These are phyloP conservation scores for Hypericum perforatum DNA, from an alignment of 345 rosid species.

Conservation along the genomic window DNA sequence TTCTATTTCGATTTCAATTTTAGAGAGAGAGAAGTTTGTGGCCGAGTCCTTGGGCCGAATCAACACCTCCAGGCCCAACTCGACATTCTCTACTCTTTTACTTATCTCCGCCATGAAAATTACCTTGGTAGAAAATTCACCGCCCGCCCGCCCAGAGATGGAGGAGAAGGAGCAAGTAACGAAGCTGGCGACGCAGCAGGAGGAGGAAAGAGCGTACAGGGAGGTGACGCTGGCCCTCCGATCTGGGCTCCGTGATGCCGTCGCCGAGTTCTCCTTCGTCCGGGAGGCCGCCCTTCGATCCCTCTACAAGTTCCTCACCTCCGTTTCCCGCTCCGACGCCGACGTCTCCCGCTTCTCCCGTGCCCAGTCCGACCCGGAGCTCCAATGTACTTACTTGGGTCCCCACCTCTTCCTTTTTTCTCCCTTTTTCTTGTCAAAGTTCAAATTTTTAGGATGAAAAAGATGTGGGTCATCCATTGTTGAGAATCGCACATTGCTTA, in stretches of 20 bases:
- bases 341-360: constrained; percentile 58
- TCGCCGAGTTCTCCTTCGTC: constrained; percentile 91
- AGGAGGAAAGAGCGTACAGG: constrained; percentile 52
- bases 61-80: no score
- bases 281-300: constrained; percentile 80
- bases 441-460: no score
- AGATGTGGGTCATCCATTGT: not conserved
- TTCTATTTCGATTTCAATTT: no score
- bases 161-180: constrained; percentile 23
- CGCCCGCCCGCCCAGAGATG: no score
- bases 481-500: no score
- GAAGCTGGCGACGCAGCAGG: constrained; percentile 59
- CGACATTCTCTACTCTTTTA: no score
- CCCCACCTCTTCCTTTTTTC: not conserved
- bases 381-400: constrained; percentile 40
- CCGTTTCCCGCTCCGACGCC: constrained; percentile 64
- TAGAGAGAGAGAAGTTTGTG: no score
- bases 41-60: no score
- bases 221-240: constrained; percentile 91
- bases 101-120: no score
- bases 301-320: constrained; percentile 73
- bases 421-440: not conserved
- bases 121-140: no score
- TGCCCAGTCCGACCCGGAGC: constrained; percentile 67
- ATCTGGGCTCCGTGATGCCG: constrained; percentile 69